Evolutionary conservation across 805 yeast genomes (phyloP).

Genomic region (Saccharomycopsis javanensis): DNA sequence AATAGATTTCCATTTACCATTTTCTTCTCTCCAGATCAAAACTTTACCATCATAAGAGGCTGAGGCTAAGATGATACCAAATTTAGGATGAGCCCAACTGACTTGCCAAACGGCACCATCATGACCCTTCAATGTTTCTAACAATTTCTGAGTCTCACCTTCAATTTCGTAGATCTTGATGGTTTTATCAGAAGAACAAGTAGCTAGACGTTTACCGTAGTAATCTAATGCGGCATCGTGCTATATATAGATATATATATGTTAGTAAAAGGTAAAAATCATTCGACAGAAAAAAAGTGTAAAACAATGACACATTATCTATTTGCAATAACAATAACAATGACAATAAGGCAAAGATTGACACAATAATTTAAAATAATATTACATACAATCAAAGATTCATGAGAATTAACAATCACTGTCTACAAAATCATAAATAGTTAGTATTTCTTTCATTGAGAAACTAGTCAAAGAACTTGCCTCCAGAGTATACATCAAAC

Average conservation of each 20-base stretch:
- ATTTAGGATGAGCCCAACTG: slow-evolving; percentile 98
- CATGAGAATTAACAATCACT: slow-evolving; percentile 17
- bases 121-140: slow-evolving; percentile 84
- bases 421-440: slow-evolving; percentile 1
- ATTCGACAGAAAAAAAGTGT: no score
- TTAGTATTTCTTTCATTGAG: not conserved
- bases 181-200: slow-evolving; percentile 94
- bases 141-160: slow-evolving; percentile 69
- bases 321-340: not conserved
- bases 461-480: no score
- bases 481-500: no score
- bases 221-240: slow-evolving; percentile 97
- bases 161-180: slow-evolving; percentile 88
- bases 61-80: slow-evolving; percentile 89
- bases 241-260: not conserved
- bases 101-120: slow-evolving; percentile 99
- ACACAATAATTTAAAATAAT: no score
- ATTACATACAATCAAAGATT: slow-evolving; percentile 14
- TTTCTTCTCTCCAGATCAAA: slow-evolving; percentile 89
- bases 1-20: slow-evolving; percentile 77
- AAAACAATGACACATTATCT: no score
- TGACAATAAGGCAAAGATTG: no score
- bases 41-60: slow-evolving; percentile 95
- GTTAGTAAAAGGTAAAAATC: no score
- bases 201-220: slow-evolving; percentile 91